Conservation (phyloP, 345 rosid genomes). For the Rhodomyrtus tomentosa region DNA sequence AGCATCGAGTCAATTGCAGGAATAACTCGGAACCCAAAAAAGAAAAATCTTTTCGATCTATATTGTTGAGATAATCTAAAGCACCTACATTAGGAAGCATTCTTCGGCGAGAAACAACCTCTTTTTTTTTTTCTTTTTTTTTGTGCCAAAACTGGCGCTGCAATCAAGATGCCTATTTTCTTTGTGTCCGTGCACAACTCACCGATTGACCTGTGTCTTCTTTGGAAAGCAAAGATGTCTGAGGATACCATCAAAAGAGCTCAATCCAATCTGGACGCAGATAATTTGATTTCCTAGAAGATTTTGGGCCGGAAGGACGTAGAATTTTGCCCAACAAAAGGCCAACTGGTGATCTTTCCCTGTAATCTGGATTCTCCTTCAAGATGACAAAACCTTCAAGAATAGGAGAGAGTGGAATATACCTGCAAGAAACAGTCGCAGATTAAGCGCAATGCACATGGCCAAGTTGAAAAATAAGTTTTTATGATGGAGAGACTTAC, state of each 20-base stretch:
- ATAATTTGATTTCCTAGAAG: neutral
- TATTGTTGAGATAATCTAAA: neutral
- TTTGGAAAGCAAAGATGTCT: neutral
- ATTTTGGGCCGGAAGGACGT: neutral
- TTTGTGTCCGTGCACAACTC: neutral
- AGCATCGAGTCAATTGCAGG: neutral
- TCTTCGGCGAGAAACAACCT: neutral
- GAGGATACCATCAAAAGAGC: neutral
- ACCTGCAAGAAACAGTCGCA: too few relatives aligned
- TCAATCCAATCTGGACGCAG: neutral
- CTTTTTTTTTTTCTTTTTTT: too few relatives aligned
- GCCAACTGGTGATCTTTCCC: conserved; percentile 35
- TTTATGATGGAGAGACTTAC: too few relatives aligned
- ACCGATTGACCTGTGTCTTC: neutral
- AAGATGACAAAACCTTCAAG: too few relatives aligned
- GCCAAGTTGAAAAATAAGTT: too few relatives aligned
- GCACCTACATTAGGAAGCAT: neutral
- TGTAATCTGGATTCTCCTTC: conserved; percentile 77
- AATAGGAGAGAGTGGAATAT: conserved; percentile 75
- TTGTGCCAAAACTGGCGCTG: too few relatives aligned
- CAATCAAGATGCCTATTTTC: neutral
- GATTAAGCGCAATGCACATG: too few relatives aligned
- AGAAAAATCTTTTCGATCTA: neutral
- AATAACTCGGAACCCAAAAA: neutral
- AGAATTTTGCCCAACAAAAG: neutral